Base-by-base conservation (phyloP, 495 filamentous ascomycete genomes). In the Neurospora africana region DNA sequence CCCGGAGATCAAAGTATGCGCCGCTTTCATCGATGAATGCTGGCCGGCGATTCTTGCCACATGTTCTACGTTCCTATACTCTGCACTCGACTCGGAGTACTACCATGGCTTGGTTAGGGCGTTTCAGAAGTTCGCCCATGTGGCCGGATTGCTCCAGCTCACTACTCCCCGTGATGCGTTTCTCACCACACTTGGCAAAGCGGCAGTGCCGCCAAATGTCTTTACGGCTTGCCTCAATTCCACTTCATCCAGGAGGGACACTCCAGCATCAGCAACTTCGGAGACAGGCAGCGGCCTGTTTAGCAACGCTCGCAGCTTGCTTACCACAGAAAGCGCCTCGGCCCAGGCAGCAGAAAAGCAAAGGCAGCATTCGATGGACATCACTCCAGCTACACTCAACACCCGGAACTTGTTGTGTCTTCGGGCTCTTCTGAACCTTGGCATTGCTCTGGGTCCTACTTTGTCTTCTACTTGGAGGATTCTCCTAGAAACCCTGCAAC, bases 1-100 rank as follows among this genome's bases (percentile, higher is more conserved):
- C 71, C 77, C 84, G 6, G 89, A 92, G 21, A 88, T 98, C 72
- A 86, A 89, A 74, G 87, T 89, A 6, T 92, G 93, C 72, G 91
- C 93, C 33, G 87, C 87, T 4, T 91, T 98, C 61, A 91, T 99
- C 58, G 91, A 94, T 6, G 86, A 92, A 75, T 98, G 96, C 77
- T 99, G 95, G 95, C 95, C 96, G 33, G 95, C 96, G 67, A 87
- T 98, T 17, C 88, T 99, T 40, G 95, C 95, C 19, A 91, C 93
- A 1, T 98, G 92, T 75, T 98, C 95, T 0, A 98, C 95, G 1
- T 98, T 98, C 80, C 80, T 99, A 33, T 94, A 94, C 78, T 93
- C 96, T 23, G 89, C 93, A 0, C 81, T 99, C 11, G 95, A 98
- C 76, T 90, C 93, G n/a, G 95, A 97, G 47, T 97, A 94, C 73